Conservation (phyloP, 2,329 filamentous ascomycete species). For the Colletotrichum viniferum region DNA sequence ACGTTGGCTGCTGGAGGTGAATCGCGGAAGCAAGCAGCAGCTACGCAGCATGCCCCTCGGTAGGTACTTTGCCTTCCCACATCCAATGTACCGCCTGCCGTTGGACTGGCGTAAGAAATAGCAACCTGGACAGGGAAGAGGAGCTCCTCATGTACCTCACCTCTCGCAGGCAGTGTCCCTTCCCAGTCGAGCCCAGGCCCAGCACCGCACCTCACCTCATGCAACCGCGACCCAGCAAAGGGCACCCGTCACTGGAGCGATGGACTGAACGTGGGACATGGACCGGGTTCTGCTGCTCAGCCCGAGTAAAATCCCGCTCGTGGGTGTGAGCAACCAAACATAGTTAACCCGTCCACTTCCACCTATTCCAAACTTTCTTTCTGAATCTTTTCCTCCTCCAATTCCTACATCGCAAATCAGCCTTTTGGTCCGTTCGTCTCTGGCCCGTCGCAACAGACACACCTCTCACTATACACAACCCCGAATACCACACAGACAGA, state of each 20-base stretch:
- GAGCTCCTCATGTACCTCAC: slow-evolving; percentile 1
- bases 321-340: slow-evolving; percentile 11
- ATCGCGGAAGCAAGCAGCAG: background rate
- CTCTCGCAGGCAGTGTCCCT: background rate
- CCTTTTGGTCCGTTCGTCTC: background rate
- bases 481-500: background rate
- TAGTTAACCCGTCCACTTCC: slow-evolving; percentile 16
- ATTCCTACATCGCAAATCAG: background rate
- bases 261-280: background rate
- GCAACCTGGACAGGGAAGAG: background rate
- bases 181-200: background rate
- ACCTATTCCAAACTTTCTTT: background rate
- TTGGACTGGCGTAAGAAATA: background rate
- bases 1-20: background rate
- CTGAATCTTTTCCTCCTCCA: background rate
- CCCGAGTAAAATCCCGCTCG: slow-evolving; percentile 22
- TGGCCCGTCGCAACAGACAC: background rate
- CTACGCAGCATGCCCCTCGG: background rate
- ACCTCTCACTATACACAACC: background rate
- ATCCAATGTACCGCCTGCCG: background rate
- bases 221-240: slow-evolving; percentile 1
- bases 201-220: background rate
- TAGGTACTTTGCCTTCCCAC: background rate
- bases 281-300: slow-evolving; percentile 3
- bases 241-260: background rate